These are phyloP conservation scores for Starmerella bombi DNA, from an alignment of 805 yeast species.

Conservation along the genomic window DNA sequence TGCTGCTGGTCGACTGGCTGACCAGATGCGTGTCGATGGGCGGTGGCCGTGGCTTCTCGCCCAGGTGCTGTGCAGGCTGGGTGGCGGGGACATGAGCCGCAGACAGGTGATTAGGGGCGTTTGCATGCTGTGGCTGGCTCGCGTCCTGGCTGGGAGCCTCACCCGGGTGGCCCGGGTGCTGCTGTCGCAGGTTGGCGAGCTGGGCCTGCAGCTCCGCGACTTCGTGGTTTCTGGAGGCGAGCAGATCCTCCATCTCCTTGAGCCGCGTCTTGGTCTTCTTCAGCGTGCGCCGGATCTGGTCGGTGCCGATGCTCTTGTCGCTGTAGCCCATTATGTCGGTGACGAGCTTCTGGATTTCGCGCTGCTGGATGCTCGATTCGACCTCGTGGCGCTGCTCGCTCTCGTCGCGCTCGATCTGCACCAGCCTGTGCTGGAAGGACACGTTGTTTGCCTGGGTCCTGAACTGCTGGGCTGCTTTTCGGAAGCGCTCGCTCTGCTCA, in stretches of 20 bases:
- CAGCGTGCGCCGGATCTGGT: conserved; percentile 29
- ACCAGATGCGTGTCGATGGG: conserved; percentile 16
- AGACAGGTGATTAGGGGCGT: background rate
- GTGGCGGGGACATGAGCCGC: background rate
- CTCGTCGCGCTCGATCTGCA: conserved; percentile 34
- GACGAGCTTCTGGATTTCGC: conserved; percentile 36
- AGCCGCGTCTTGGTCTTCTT: conserved; percentile 33
- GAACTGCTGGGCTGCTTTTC: conserved; percentile 21
- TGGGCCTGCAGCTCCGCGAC: conserved; percentile 30
- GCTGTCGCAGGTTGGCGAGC: background rate
- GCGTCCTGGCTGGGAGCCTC: background rate
- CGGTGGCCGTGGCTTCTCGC: conserved; percentile 15
- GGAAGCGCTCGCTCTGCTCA: conserved; percentile 18
- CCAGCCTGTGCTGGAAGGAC: conserved; percentile 30
- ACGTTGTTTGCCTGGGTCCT: conserved; percentile 19
- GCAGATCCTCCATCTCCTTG: conserved; percentile 34
- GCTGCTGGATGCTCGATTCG: conserved; percentile 33
- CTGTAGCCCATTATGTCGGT: conserved; percentile 28
- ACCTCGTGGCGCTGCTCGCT: conserved; percentile 37
- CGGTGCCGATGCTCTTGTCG: conserved; percentile 27
- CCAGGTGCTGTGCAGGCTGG: background rate
- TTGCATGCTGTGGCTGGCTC: background rate
- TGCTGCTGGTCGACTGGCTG: background rate
- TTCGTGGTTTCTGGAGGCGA: conserved; percentile 35
- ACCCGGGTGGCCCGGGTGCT: background rate